Evolutionary conservation across 768 basidiomycete genomes (phyloP).

Genomic region (Russula sp.): DNA sequence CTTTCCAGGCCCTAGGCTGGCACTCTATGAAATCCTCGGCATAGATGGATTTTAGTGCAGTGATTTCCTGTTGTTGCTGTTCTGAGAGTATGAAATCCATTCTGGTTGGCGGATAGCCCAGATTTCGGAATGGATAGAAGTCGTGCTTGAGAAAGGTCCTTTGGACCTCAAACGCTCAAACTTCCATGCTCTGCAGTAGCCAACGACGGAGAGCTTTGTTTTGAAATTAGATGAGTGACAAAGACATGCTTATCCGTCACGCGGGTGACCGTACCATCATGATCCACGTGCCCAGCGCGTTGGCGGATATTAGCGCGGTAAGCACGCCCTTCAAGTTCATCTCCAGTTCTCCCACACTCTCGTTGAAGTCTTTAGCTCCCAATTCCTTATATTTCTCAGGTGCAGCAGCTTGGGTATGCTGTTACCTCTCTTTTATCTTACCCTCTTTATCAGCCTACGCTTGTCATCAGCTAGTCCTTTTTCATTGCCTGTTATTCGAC

Average conservation of each 20-base stretch:
- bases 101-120: conserved; percentile 1
- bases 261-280: too few relatives aligned
- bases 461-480: conserved; percentile 2
- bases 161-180: conserved; percentile 72
- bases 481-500: neutral
- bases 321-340: too few relatives aligned
- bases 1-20: conserved; percentile 81
- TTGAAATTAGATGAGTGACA: neutral
- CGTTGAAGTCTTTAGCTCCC: too few relatives aligned
- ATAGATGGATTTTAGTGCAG: conserved; percentile 74
- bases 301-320: too few relatives aligned
- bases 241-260: neutral
- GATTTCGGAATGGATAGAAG: conserved; percentile 24
- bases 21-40: conserved; percentile 67
- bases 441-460: neutral
- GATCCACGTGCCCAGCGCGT: too few relatives aligned
- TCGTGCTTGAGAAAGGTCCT: conserved; percentile 54
- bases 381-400: neutral
- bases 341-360: neutral
- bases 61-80: conserved; percentile 62
- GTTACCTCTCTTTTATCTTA: neutral
- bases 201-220: neutral
- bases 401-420: neutral
- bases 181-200: conserved; percentile 41
- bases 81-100: conserved; percentile 72